These are phyloP conservation scores for Dunaliella salina DNA, from an alignment of 163 green algal species.

Conservation along the genomic window DNA sequence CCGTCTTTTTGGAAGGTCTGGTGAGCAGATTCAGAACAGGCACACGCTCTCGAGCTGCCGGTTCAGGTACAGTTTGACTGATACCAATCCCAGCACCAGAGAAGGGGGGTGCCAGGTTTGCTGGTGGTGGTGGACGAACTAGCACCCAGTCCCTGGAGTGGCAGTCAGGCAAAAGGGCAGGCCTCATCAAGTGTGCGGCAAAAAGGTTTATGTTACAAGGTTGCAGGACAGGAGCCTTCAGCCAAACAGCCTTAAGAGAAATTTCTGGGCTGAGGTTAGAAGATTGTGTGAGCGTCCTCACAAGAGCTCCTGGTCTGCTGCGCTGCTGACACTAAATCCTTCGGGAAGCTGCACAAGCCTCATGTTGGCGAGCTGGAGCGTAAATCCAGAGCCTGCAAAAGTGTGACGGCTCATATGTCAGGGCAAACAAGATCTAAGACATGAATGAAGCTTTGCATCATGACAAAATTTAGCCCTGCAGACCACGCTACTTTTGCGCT, in stretches of 20 bases:
- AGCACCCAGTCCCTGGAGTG: not conserved
- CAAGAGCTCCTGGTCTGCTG: not conserved
- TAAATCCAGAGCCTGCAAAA: conserved; percentile 28
- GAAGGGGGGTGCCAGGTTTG: not conserved
- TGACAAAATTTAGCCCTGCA: too few species aligned
- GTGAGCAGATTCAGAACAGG: not conserved
- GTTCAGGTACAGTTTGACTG: not conserved
- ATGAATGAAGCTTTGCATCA: too few species aligned
- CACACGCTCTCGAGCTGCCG: not conserved
- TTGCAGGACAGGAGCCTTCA: too few species aligned
- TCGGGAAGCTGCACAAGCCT: conserved; percentile 3
- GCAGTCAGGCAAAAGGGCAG: not conserved
- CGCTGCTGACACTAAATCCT: not conserved
- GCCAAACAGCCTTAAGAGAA: too few species aligned
- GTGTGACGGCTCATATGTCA: not conserved
- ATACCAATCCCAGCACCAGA: not conserved
- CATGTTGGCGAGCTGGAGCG: conserved; percentile 20
- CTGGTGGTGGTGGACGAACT: not conserved
- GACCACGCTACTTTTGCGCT: too few species aligned
- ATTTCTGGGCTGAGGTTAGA: too few species aligned
- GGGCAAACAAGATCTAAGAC: too few species aligned
- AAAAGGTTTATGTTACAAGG: too few species aligned
- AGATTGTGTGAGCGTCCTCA: not conserved
- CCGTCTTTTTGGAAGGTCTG: not conserved
- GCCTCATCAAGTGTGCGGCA: too few species aligned